Evolutionary conservation across 371 early-diverging fungal species (phyloP), one percentile per base, ranked within the genome.

Genomic region (Vairimorpha ceranae): DNA sequence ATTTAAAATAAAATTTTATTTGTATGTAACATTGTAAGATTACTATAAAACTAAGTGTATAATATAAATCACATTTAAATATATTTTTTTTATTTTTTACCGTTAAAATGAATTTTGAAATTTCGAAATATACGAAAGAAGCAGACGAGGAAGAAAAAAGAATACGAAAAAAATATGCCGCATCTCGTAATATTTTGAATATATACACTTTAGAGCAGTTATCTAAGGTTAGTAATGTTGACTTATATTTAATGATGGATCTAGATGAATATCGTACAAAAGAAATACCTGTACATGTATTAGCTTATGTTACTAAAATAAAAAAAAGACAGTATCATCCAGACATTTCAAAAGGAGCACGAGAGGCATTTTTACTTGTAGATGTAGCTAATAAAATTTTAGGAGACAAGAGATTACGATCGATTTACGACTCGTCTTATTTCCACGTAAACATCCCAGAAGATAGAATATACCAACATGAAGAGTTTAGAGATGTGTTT

Each of bases 391-490:
- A 88, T 80, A 93, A 95, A 77, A 88, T 92, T 17, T 86, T 98
- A 78, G 88, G 89, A 80, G 92, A 93, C 86, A 90, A 89, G 25
- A 87, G 86, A 67, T 90, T 89, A 83, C 90, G 94, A 81, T 89
- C 90, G 66, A 92, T 93, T 84, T 98, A 89, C 85, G 97, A 98
- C 83, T 94, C 94, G 19, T 89, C 90, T 71, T 94, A 93, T 86
- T 86, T 89, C 72, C 87, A 88, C 65, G 89, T 88, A 38, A 43
- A 79, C 27, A 77, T 88, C 36, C 79, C 80, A 6, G 76, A 76
- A 36, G 72, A 76, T 56, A 86, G 85, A 61, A 84, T 87, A 68
- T 93, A 92, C 85, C 79, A 86, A 67, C 84, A 86, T 77, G 89
- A 89, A 46, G 89, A 92, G 80, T 96, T 95, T 83, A 95, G 88